Base-by-base conservation (phyloP, 495 filamentous ascomycete genomes). In the Penicillium coprophilum region DNA sequence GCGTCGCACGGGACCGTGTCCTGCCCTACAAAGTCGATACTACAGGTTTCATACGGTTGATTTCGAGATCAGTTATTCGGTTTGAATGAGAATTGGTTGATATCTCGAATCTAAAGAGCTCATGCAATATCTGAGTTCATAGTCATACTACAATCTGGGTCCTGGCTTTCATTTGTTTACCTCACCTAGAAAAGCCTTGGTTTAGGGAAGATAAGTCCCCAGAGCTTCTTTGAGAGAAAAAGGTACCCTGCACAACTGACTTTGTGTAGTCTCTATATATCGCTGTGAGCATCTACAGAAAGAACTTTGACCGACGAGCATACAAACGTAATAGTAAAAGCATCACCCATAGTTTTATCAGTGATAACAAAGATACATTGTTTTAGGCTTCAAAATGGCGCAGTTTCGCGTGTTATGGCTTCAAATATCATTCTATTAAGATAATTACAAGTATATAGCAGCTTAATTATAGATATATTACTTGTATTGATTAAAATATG, bases 1-100 rank as follows among this genome's bases (percentile, higher is more conserved):
- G 65, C 65, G 65, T 68, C 57, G 55, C 64, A 67, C 64, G 56
- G 58, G 56, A 62, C 54, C 63, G 62, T 60, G 65, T 63, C 50
- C 62, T 43, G 36, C 52, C 50, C 59, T 62, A 65, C 62, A 50
- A 43, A 47, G 28, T 47, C 7, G 45, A 28, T 47, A 17, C 45
- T 31, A 32, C 27, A 31, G 45, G 30, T 47, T 27, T 20, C 45
- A 47, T 47, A 47, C 10, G 28, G n/a, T 31, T 11, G 1, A 13
- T n/a, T 12, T 20, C 20, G 28, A 47, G 13, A 19, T 13, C 17
- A 1, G 3, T 47, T 10, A 31, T 46, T 30, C 19, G 13, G 17
- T 46, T 8, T 19, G 7, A n/a, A 31, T 13, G 5, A 31, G 1
- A 12, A n/a, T n/a, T 6, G 10, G 13, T n/a, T 1, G 0, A 8